These are phyloP conservation scores for Tricholoma sp. DNA, from an alignment of 768 basidiomycete genomes.

Conservation along the genomic window DNA sequence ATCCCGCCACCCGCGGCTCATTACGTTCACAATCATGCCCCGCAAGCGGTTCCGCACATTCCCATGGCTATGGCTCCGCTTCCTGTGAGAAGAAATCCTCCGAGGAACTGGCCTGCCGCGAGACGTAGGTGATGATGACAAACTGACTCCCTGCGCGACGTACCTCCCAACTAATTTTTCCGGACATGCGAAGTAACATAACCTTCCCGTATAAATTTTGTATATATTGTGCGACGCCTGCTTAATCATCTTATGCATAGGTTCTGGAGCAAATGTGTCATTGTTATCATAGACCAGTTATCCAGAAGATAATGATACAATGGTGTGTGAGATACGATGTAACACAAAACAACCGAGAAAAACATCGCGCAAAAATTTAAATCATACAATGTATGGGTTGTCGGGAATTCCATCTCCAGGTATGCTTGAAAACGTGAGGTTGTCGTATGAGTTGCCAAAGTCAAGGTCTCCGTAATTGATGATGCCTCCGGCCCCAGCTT, in stretches of 20 bases:
- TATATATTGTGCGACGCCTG: not conserved
- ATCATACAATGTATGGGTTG: not conserved
- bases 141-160: too few species aligned
- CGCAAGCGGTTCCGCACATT: not conserved
- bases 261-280: not conserved
- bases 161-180: too few species aligned
- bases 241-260: not conserved
- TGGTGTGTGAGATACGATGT: not conserved
- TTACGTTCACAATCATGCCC: not conserved
- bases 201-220: not conserved
- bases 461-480: constrained; percentile 14
- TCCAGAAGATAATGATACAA: not conserved
- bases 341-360: not conserved
- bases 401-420: constrained; percentile 1
- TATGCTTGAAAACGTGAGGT: constrained; percentile 1
- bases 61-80: not conserved
- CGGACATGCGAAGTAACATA: too few species aligned
- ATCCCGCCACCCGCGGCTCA: too few species aligned
- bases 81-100: not conserved
- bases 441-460: constrained; percentile 8
- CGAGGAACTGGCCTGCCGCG: not conserved
- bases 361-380: not conserved
- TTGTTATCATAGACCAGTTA: not conserved
- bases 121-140: too few species aligned
- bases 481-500: constrained; percentile 7